A percentile compares a stretch with the other conserved stretches of the same genome.
phyloP scores from a whole-genome alignment of 202 grass and related monocot genomes.

The Thinopyrum obtusiflorum region DNA sequence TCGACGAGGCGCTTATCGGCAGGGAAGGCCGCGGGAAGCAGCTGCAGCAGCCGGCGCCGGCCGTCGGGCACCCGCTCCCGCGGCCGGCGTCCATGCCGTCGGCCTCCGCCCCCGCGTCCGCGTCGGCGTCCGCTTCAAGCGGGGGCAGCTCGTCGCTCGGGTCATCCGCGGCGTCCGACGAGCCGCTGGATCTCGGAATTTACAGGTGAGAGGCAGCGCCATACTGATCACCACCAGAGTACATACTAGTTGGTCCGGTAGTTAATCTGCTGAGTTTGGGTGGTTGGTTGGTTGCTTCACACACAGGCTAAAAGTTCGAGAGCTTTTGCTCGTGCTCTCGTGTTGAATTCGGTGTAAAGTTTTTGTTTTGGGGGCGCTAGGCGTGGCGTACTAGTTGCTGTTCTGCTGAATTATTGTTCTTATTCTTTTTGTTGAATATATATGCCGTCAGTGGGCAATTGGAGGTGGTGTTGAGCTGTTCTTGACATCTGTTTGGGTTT shows the following conservation, averaged over 20 bases:
- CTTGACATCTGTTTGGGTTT: not conserved
- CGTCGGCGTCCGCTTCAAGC: slow-evolving; percentile 51
- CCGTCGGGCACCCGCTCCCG: slow-evolving; percentile 55
- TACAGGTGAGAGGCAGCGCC: slow-evolving; percentile 44
- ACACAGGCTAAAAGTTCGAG: slow-evolving; percentile 17
- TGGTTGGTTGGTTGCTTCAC: slow-evolving; percentile 24
- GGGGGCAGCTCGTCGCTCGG: slow-evolving; percentile 46
- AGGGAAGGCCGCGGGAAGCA: slow-evolving; percentile 27
- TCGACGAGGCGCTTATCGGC: slow-evolving; percentile 45
- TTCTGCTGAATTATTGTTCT: not conserved
- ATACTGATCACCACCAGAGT: not conserved
- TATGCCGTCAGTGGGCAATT: not conserved
- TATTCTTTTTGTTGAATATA: not conserved
- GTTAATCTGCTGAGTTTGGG: not conserved
- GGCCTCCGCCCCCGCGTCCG: slow-evolving; percentile 16
- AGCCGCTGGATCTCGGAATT: slow-evolving; percentile 55
- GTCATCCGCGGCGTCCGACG: slow-evolving; percentile 66
- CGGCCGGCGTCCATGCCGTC: slow-evolving; percentile 47
- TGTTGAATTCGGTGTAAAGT: slow-evolving; percentile 33
- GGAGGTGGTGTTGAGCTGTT: not conserved
- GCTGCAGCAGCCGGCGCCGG: not conserved
- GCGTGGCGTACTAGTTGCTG: not conserved
- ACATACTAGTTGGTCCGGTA: not conserved
- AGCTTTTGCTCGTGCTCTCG: slow-evolving; percentile 24
- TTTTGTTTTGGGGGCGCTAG: not conserved